Evolutionary conservation across 2,329 filamentous ascomycete genomes (phyloP), one percentile per base, ranked within the genome.

Genomic region (Fusarium torulosum): DNA sequence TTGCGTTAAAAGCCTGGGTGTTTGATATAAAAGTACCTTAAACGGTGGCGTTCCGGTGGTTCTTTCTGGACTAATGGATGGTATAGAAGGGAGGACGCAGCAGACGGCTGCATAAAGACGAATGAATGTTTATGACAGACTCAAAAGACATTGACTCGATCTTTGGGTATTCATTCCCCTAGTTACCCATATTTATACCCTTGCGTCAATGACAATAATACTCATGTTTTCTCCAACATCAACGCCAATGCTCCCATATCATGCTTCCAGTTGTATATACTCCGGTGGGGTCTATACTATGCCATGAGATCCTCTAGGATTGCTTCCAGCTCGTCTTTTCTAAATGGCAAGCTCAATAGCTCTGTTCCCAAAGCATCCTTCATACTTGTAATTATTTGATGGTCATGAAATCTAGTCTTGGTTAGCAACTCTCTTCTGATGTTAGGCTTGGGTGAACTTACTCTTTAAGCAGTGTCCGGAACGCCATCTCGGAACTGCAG

Each of bases 401-500:
- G 96, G 74, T 99, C 96, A 76, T 97, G 93, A 78, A 99, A 96
- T 79, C 89, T 91, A 69, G 15, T 38, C 6, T 49, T 27, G n/a
- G 17, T 58, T 53, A 76, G 82, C 63, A 79, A 74, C 47, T 59
- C 14, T 42, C 17, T 21, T 40, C 14, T 7, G 23, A 25, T 14
- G 13, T 19, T 17, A 40, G n/a, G 19, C 40, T 19, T 43, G 49
- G 44, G 25, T 11, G 10, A 19, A 80, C 88, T 66, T 79, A 96
- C 86, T 99, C 96, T 80, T 98, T 98, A 66, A 99, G 80, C 75
- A 99, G 78, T 25, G 94, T 97, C 63, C 96, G 86, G 81, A 98
- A 98, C 65, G 93, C 94, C 86, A 98, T 94, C 81, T 98, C 96
- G 62, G 92, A 97, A 72, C 92, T 96, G 77, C 95, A 97, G 49